Conservation (phyloP, 78 protist genomes). For the Dictyostelium purpureum region DNA sequence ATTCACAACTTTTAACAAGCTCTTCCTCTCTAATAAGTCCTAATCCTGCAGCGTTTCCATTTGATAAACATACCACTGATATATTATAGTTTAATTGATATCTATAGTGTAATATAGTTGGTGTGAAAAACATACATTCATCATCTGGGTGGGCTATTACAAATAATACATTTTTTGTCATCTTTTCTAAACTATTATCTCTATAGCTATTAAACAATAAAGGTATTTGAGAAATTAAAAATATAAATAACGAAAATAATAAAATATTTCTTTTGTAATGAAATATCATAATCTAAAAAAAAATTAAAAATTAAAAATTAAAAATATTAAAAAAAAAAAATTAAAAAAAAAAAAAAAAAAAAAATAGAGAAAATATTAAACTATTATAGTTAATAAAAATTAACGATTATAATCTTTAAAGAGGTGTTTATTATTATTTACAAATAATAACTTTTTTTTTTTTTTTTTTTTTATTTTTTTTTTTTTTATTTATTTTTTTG, state of each 20-base stretch:
- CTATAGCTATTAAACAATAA: neutral
- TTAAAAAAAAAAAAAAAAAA: no score
- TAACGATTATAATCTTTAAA: no score
- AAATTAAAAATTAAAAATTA: no score
- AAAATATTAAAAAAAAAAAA: no score
- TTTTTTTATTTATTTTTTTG: no score
- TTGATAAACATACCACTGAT: slow-evolving; percentile 71
- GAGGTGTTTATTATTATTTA: no score
- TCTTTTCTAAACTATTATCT: neutral
- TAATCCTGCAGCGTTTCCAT: slow-evolving; percentile 71
- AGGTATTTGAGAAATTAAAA: neutral
- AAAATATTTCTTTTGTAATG: neutral
- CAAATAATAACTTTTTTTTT: no score
- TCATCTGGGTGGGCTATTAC: slow-evolving; percentile 96
- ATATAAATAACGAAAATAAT: neutral
- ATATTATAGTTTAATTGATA: neutral
- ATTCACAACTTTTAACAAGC: slow-evolving; percentile 33
- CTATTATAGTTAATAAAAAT: no score
- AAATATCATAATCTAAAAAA: no score
- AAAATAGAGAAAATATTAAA: no score
- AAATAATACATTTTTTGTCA: slow-evolving; percentile 9
- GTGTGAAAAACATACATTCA: slow-evolving; percentile 93
- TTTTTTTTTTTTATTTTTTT: no score
- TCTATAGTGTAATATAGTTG: slow-evolving; percentile 33
- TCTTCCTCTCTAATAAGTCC: slow-evolving; percentile 81